phyloP scores from a whole-genome alignment of 345 rosid genomes.

The Bruguiera sexangula region DNA sequence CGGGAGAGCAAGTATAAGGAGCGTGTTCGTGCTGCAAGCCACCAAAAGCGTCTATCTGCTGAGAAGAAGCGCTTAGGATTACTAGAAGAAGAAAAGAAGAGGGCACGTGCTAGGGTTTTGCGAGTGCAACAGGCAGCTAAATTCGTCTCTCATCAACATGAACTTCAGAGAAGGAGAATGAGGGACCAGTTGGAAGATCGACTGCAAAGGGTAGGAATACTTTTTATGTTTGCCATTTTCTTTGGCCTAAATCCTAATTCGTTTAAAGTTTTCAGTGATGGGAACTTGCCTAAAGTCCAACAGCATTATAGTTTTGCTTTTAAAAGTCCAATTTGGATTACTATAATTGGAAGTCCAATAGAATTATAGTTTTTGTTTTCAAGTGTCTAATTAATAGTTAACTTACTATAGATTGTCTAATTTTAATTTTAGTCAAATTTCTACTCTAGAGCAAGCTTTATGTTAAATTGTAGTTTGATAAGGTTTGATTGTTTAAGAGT shows the following conservation, averaged over 20 bases:
- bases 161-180: constrained; percentile 82
- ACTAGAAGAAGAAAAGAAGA: constrained; percentile 85
- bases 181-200: constrained; percentile 81
- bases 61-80: constrained; percentile 86
- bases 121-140: constrained; percentile 74
- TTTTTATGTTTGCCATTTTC: constrained; percentile 1
- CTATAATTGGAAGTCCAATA: no score
- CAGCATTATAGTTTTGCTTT: no score
- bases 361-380: no score
- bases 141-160: constrained; percentile 72
- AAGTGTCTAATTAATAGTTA: no score
- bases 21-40: constrained; percentile 67
- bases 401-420: no score
- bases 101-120: constrained; percentile 70
- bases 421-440: no score
- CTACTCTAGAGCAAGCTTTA: no score
- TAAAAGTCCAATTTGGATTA: no score
- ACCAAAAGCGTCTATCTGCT: constrained; percentile 88
- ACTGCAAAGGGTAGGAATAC: constrained; percentile 63
- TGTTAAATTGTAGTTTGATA: no score
- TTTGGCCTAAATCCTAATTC: not conserved
- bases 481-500: no score
- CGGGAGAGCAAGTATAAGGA: constrained; percentile 92
- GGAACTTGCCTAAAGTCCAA: no score
- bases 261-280: no score